A percentile compares a stretch with the other conserved stretches of the same genome.
These are phyloP conservation scores for Lindgomyces ingoldianus DNA, from an alignment of 495 filamentous ascomycete species.

Conservation along the genomic window DNA sequence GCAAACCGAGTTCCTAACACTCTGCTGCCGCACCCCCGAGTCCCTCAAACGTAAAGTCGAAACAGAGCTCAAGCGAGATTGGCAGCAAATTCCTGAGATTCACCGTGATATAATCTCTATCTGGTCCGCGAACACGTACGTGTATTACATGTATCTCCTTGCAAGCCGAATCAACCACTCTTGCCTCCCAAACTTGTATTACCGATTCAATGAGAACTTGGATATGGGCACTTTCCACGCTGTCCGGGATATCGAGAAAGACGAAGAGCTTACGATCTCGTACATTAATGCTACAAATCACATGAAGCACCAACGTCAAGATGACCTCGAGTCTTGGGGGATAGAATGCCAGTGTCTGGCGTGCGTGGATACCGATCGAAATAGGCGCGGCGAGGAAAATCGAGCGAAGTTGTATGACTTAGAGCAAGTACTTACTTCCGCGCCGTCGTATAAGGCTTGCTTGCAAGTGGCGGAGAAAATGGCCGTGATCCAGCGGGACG, in stretches of 20 bases:
- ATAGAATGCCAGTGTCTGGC: conserved; percentile 11
- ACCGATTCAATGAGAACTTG: conserved; percentile 22
- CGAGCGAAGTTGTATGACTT: neutral
- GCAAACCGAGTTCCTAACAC: conserved; percentile 6
- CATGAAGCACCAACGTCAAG: conserved; percentile 4
- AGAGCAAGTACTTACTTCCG: neutral
- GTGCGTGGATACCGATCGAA: conserved; percentile 3
- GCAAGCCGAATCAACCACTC: conserved; percentile 39
- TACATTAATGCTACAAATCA: conserved; percentile 24
- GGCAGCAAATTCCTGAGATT: neutral
- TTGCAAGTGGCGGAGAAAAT: neutral
- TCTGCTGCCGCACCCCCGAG: neutral
- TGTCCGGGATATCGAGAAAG: conserved; percentile 26
- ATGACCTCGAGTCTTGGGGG: conserved; percentile 7
- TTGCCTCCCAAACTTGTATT: conserved; percentile 38
- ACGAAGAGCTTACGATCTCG: conserved; percentile 32
- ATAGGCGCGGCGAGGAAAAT: neutral
- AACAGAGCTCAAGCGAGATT: neutral
- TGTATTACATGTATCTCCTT: conserved; percentile 22
- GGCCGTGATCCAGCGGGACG: neutral
- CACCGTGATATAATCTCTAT: neutral
- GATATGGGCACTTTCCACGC: conserved; percentile 32
- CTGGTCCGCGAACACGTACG: conserved; percentile 7
- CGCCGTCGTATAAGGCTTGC: neutral
- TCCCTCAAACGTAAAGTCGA: neutral